Conservation (phyloP, 805 yeast species). For the Pichia heedii region DNA sequence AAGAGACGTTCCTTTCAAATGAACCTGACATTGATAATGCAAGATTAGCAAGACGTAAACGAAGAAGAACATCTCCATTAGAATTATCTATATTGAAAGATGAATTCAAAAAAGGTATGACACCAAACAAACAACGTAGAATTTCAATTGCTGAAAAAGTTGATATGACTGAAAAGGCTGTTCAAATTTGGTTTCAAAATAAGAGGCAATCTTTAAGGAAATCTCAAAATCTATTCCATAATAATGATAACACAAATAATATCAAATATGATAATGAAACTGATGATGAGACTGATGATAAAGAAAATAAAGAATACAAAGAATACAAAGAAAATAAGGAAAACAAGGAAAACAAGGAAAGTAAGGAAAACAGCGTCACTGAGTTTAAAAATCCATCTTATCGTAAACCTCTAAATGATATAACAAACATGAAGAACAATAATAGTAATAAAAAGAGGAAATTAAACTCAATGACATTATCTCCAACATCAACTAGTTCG, state of each 20-base stretch:
- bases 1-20: constrained; percentile 73
- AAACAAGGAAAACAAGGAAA: not conserved
- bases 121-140: constrained; percentile 74
- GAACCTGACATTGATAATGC: constrained; percentile 84
- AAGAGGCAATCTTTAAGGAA: constrained; percentile 76
- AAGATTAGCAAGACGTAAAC: constrained; percentile 86
- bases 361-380: constrained; percentile 7
- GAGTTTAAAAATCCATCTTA: not conserved
- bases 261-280: not conserved
- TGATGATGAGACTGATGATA: not conserved
- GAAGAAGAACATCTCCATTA: constrained; percentile 88
- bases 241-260: not conserved
- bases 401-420: constrained; percentile 4
- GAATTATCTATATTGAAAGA: constrained; percentile 74
- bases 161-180: constrained; percentile 94
- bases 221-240: constrained; percentile 1
- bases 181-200: constrained; percentile 98
- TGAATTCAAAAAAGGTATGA: constrained; percentile 67
- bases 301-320: not conserved
- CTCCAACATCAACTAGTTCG: too few relatives aligned
- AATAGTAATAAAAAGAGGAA: not conserved
- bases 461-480: too few relatives aligned
- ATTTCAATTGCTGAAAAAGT: constrained; percentile 71
- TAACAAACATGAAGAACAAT: constrained; percentile 9
- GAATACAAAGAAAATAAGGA: constrained; percentile 2